These are phyloP conservation scores for Amanita molliuscula DNA, from an alignment of 768 basidiomycete genomes.

Conservation along the genomic window DNA sequence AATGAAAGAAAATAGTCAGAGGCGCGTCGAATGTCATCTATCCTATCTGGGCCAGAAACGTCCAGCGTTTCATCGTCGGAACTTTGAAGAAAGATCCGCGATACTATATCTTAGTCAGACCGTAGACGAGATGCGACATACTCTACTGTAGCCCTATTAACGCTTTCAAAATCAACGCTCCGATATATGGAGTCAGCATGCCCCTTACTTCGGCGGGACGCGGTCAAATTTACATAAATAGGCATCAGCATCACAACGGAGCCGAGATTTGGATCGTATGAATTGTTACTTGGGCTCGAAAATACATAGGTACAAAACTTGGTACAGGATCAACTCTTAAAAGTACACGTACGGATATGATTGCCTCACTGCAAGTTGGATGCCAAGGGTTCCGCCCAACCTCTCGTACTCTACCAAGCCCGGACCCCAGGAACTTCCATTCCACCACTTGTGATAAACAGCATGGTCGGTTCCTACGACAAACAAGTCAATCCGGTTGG, in stretches of 20 bases:
- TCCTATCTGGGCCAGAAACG: slow-evolving; percentile 23
- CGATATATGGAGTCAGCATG: not conserved
- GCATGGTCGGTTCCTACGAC: slow-evolving; percentile 3
- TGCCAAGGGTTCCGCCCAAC: not conserved
- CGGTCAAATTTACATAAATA: no score
- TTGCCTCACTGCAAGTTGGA: no score
- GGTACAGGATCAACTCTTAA: no score
- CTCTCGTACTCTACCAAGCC: slow-evolving; percentile 4
- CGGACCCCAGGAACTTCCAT: slow-evolving; percentile 3
- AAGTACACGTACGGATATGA: no score
- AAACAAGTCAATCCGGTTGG: not conserved
- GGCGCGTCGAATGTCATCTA: slow-evolving; percentile 37
- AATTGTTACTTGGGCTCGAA: no score
- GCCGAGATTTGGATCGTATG: no score
- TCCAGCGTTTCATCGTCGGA: slow-evolving; percentile 32
- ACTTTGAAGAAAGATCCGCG: slow-evolving; percentile 28
- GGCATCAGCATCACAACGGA: no score
- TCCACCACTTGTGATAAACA: slow-evolving; percentile 10
- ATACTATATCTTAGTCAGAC: slow-evolving; percentile 10
- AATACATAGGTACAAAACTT: no score
- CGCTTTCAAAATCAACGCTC: slow-evolving; percentile 13
- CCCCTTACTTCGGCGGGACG: no score
- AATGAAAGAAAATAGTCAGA: slow-evolving; percentile 35
- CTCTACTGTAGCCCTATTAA: slow-evolving; percentile 3
- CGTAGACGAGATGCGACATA: no score